Base-by-base conservation (phyloP, 176 grass and related monocot species). In the Carex scoparia region DNA sequence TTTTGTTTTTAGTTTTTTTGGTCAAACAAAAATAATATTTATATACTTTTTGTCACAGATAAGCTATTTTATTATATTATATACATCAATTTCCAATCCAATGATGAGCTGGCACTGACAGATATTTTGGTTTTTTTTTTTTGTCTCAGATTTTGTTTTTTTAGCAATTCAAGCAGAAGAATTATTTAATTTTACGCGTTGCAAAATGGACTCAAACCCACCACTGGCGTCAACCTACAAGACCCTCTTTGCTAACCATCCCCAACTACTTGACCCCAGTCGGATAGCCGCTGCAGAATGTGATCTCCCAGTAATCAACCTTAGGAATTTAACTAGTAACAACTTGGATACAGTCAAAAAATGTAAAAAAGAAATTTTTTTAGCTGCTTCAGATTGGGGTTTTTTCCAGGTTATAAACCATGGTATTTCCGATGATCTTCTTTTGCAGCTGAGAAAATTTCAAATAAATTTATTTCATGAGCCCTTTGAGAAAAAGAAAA, bases 341-440 rank as follows among this genome's bases (percentile, higher is more conserved):
- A 60, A 54, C 23, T 18, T 15, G 5, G 13, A 69, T 6, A 65
- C 33, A 2, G 85, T 61, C 2, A 76, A 82, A 60, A 61, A 28
- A 49, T 97, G 94, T 80, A 87, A 88, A 40, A 80, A 53, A 31
- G 85, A 89, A 10, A 92, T 94, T 8, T 30, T 85, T 48, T 76
- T 8, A 2, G 94, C 94, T 11, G 94, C 94, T 28, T 81, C 88
- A 0, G 90, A 94, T 10, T 97, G 94, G 90, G 94, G 94, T 27
- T 97, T 97, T 91, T 97, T 97, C 91, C 91, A 89, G 85, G 87
- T 90, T 14, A 82, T 65, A 46, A 94, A 89, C 86, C 91, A 97
- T 80, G 94, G 88, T 18, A 79, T 97, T 55, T 61, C 86, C 15
- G 10, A 49, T 64, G 53, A 40, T 57, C 82, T 97, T 8, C 74